Base-by-base conservation (phyloP, 257 asterid species). In the Nicotiana tomentosiformis region DNA sequence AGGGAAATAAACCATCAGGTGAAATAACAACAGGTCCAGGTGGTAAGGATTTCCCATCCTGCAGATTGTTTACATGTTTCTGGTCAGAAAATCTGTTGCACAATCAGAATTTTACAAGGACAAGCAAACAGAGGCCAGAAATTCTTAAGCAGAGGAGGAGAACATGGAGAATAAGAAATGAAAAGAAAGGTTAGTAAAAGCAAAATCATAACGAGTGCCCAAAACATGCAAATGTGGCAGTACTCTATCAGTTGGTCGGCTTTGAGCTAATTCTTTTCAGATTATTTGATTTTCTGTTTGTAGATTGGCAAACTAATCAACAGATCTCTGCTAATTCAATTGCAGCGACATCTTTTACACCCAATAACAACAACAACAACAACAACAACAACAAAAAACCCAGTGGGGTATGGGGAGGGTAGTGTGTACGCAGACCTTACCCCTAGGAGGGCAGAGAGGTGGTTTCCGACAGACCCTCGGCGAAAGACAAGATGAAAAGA, bases 11-110 rank as follows among this genome's bases (percentile, higher is more conserved):
- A 83, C 99, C 99, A 84, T 96, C 98, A 1, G 99, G 99, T 33
- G 99, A 96, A 85, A 96, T 96, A 84, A 96, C 98, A 86, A 96
- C 99, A 33, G 99, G 99, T 78, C 99, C 99, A 78, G 35, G 86
- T n/a, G 99, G 99, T 84, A 96, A 88, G 84, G 97, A 91, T 78
- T 93, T 95, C 82, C 99, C 99, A 81, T 96, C 99, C 99, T 96
- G 91, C 90, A 82, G 82, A 66, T 39, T 26, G 1, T 58, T n/a
- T 81, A 77, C 68, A 72, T 5, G 10, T 72, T 15, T 51, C 39
- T 60, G 51, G 15, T 66, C 15, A 81, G 55, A 15, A 29, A 30
- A 49, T 81, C 30, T 66, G 46, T 51, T 65, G 17, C 51, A 26
- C 26, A 46, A 46, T 65, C 26, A 76, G 43, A 76, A 43, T 65